phyloP scores from a whole-genome alignment of 768 basidiomycete genomes.

The Russula virescens region DNA sequence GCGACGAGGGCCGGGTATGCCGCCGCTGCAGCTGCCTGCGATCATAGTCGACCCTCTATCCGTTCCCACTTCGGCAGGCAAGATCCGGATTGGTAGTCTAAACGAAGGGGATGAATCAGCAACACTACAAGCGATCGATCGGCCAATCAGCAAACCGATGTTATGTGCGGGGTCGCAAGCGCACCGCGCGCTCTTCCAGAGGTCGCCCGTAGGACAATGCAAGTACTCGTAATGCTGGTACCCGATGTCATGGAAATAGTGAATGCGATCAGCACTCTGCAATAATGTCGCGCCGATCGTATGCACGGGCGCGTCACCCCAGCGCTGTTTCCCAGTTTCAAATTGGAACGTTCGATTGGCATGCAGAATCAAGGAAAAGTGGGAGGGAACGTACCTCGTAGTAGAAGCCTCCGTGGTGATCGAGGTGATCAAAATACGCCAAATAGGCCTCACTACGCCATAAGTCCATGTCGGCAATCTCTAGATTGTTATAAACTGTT shows the following conservation, averaged over 20 bases:
- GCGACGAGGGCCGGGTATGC: no score
- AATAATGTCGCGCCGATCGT: slow-evolving; percentile 78
- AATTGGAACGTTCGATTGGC: no score
- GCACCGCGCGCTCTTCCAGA: slow-evolving; percentile 40
- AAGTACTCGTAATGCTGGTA: slow-evolving; percentile 75
- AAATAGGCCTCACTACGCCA: slow-evolving; percentile 80
- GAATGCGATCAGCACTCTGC: slow-evolving; percentile 64
- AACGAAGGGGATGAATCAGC: not conserved
- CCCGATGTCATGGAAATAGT: slow-evolving; percentile 83
- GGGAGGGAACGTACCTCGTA: slow-evolving; percentile 51
- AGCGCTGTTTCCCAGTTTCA: slow-evolving; percentile 39
- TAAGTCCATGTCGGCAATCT: slow-evolving; percentile 79
- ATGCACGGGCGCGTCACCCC: slow-evolving; percentile 88
- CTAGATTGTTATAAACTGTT: slow-evolving; percentile 91
- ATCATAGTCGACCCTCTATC: no score
- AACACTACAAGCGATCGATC: not conserved
- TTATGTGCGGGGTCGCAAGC: slow-evolving; percentile 45
- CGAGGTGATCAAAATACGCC: slow-evolving; percentile 79
- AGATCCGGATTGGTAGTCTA: not conserved
- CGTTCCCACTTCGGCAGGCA: no score
- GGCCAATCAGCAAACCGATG: slow-evolving; percentile 42
- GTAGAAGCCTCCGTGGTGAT: slow-evolving; percentile 79
- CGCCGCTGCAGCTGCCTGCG: no score
- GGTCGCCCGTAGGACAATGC: slow-evolving; percentile 39
- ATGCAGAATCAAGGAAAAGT: not conserved